Evolutionary conservation across 495 filamentous ascomycete genomes (phyloP), one percentile per base, ranked within the genome.

Genomic region (Xylaria castorea): DNA sequence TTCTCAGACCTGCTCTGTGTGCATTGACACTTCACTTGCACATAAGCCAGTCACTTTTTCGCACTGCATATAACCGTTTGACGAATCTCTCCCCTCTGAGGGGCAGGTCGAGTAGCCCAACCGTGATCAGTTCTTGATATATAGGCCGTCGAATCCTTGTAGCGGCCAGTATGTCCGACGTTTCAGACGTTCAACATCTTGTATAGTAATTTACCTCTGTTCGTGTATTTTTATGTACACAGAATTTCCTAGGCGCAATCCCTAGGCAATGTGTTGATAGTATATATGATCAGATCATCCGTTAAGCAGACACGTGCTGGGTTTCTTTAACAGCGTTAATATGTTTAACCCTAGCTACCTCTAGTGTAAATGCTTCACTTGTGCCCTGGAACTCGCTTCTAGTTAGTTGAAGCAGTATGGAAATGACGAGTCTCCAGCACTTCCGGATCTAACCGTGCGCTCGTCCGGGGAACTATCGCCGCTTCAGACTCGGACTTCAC

Each of bases 1-100:
- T 94, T 90, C 80, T 81, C 72, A 7, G 73, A 75, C 6, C 74
- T 88, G 68, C 78, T 81, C 22, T 93, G 91, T 81, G 11, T 71
- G 36, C 80, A 81, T 72, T 82, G 27, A 77, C 0, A 30, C 32
- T 40, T 64, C 36, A 22, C 12, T 2, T 64, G 12, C 22, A 44
- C 12, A 42, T 63, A 2, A 8, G 1, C 1, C n/a, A 22, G 18
- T 27, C 16, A n/a, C 32, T 11, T 11, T 1, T 11, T 38, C 5
- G 57, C 32, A 61, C 57, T 61, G n/a, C 32, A 38, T 61, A 38
- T 38, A 11, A 20, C 32, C 1, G 18, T 25, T 57, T 57, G 32
- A 5, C 14, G n/a, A 58, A 38, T 9, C 12, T 7, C 25, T 60
- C 57, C 6, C 18, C 36, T 60, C 5, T 32, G 1, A 12, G 53